Base-by-base conservation (phyloP, 768 basidiomycete species). In the Strobilomyces confusus region DNA sequence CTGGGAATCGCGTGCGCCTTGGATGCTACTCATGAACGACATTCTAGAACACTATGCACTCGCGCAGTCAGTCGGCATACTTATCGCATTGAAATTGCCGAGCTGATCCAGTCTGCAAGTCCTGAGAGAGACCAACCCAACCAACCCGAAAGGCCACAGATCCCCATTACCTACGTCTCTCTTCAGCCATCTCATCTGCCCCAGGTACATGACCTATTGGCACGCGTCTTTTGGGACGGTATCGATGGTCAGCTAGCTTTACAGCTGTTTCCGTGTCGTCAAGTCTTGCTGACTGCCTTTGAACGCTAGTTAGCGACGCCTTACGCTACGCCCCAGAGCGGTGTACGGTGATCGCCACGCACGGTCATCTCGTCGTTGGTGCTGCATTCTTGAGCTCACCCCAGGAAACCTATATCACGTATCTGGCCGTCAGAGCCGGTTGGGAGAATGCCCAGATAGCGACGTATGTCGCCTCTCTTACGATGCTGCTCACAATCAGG, bases 401-500 rank as follows among this genome's bases (percentile, higher is more conserved):
- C 0, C 79, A 79, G 45, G 87, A 90, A 65, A 84, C 87, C 4
- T 92, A 92, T 61, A 89, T 92, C 49, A 90, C 88, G 19, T 92
- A 90, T 57, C 75, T 92, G 15, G 85, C 78, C 36, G 90, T 92
- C 46, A 83, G 78, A 60, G 75, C 83, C 17, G 89, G 90, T 11
- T 92, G 89, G 89, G 86, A 92, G 51, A 86, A 86, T 60, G 75
- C 82, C 4, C 81, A 85, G 52, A 86, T 92, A 52, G 89, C 87
- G 30, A 86, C 85, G 89, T 88, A 60, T 11, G 69, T 68, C 42
- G 15, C 11, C 29, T 37, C 17, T 30, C 14, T 33, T 56, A 15
- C 3, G 22, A 13, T 42, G 1, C 14, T 6, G 19, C 14, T 29
- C 41, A n/a, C 17, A 20, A 14, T 19, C 22, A 2, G 25, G 14